A percentile compares a stretch with the other conserved stretches of the same genome.
Conservation (phyloP, 2,329 filamentous ascomycete genomes). For the Ophiostoma ulmi region DNA sequence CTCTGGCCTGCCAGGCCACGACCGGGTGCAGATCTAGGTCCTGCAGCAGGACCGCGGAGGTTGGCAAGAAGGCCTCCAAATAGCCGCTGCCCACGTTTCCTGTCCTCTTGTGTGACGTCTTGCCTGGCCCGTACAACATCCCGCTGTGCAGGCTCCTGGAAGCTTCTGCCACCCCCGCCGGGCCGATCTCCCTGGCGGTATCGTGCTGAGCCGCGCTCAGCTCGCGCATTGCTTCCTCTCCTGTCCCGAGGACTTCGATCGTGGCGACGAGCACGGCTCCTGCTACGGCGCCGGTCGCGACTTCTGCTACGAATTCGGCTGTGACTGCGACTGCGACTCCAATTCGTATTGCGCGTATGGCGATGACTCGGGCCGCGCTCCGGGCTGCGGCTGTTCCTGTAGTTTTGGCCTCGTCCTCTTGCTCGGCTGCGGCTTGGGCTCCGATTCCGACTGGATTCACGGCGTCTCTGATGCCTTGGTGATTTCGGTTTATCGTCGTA, state of each 20-base stretch:
- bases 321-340: not conserved
- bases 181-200: not conserved
- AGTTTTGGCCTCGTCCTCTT: not conserved
- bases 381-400: not conserved
- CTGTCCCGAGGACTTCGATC: not conserved
- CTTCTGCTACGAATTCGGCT: constrained; percentile 8
- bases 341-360: not conserved
- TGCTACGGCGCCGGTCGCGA: not conserved
- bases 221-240: not conserved
- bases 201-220: not conserved
- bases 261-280: not conserved
- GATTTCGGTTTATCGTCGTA: constrained; percentile 3
- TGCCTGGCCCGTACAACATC: constrained; percentile 20
- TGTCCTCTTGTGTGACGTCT: constrained; percentile 62
- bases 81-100: constrained; percentile 74
- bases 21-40: not conserved
- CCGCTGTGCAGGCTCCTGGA: constrained; percentile 13
- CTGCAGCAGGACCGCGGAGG: constrained; percentile 38
- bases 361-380: not conserved
- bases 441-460: not conserved
- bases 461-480: not conserved
- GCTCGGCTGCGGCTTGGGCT: not conserved
- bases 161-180: not conserved
- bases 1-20: constrained; percentile 49
- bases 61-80: constrained; percentile 79